phyloP scores from a whole-genome alignment of 768 basidiomycete genomes.

The Hericium alpestre region DNA sequence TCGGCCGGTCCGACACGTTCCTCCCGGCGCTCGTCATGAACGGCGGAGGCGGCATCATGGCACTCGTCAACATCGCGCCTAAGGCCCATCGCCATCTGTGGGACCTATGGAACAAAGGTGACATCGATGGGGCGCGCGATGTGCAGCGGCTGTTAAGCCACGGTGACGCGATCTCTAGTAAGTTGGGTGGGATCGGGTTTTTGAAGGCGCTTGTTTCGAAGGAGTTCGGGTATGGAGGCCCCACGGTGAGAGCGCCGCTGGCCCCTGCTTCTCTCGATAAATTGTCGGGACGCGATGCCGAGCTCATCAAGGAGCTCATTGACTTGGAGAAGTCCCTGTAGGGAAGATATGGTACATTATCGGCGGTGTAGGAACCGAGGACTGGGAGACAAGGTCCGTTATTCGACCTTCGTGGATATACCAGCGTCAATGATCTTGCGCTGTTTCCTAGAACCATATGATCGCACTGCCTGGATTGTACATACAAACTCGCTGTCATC shows the following conservation, averaged over 20 bases:
- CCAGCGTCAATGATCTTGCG: too few species aligned
- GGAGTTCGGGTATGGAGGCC: slow-evolving; percentile 54
- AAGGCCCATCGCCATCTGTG: slow-evolving; percentile 5
- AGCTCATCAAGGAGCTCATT: slow-evolving; percentile 21
- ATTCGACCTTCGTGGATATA: too few species aligned
- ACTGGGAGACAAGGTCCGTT: too few species aligned
- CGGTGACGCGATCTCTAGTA: slow-evolving; percentile 54
- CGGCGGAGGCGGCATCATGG: slow-evolving; percentile 57
- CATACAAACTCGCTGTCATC: too few species aligned
- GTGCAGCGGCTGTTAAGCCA: slow-evolving; percentile 53
- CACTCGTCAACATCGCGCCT: slow-evolving; percentile 43
- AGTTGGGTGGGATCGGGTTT: slow-evolving; percentile 57
- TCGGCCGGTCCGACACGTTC: slow-evolving; percentile 66
- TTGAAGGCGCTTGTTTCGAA: slow-evolving; percentile 53
- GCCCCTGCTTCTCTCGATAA: slow-evolving; percentile 10
- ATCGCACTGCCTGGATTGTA: too few species aligned
- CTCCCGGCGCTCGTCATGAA: slow-evolving; percentile 50
- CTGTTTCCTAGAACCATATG: too few species aligned
- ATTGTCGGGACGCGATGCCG: slow-evolving; percentile 10
- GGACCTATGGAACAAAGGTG: slow-evolving; percentile 23
- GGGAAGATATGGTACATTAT: neutral
- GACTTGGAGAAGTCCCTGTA: slow-evolving; percentile 14
- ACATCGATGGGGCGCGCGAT: slow-evolving; percentile 46
- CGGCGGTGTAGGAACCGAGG: too few species aligned
- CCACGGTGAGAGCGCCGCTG: slow-evolving; percentile 21